phyloP scores from a whole-genome alignment of 225 moss, liverwort and hornwort genomes.

The Takakia lepidozioides region DNA sequence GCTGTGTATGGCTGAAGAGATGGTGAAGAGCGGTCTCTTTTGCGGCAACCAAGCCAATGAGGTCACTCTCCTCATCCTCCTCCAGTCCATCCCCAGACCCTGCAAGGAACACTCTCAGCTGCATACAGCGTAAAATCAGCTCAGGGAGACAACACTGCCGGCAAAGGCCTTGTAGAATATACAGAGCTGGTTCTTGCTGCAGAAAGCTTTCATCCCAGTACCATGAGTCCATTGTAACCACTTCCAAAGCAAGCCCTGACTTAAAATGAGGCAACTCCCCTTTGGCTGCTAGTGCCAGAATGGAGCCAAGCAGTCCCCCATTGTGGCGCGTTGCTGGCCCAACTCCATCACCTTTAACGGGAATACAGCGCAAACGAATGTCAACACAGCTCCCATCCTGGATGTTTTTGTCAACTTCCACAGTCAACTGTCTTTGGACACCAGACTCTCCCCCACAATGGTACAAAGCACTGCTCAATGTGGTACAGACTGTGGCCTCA shows the following conservation, averaged over 20 bases:
- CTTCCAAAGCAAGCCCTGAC: slow-evolving; percentile 73
- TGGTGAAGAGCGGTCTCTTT: slow-evolving; percentile 71
- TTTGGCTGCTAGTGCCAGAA: slow-evolving; percentile 79
- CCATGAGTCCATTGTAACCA: slow-evolving; percentile 74
- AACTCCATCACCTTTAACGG: slow-evolving; percentile 81
- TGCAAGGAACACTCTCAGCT: slow-evolving; percentile 72
- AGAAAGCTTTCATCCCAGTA: slow-evolving; percentile 48
- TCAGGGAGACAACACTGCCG: slow-evolving; percentile 93
- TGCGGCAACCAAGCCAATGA: slow-evolving; percentile 72
- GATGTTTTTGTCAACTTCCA: slow-evolving; percentile 55
- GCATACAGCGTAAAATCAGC: slow-evolving; percentile 83
- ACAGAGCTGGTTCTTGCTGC: slow-evolving; percentile 51
- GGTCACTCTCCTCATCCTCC: slow-evolving; percentile 47
- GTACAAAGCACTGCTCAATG: slow-evolving; percentile 74
- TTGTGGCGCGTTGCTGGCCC: slow-evolving; percentile 53
- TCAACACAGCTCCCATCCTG: slow-evolving; percentile 73
- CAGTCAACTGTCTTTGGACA: slow-evolving; percentile 68
- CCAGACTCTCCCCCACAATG: slow-evolving; percentile 79
- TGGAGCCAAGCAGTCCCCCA: slow-evolving; percentile 80
- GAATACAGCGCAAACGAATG: slow-evolving; percentile 67
- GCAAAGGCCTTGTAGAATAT: slow-evolving; percentile 75
- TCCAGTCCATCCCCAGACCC: slow-evolving; percentile 40
- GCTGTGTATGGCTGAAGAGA: slow-evolving; percentile 86
- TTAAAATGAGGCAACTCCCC: slow-evolving; percentile 94
- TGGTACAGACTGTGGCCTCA: slow-evolving; percentile 91